Base-by-base conservation (phyloP, 768 basidiomycete species). In the Termitomyces sp. region DNA sequence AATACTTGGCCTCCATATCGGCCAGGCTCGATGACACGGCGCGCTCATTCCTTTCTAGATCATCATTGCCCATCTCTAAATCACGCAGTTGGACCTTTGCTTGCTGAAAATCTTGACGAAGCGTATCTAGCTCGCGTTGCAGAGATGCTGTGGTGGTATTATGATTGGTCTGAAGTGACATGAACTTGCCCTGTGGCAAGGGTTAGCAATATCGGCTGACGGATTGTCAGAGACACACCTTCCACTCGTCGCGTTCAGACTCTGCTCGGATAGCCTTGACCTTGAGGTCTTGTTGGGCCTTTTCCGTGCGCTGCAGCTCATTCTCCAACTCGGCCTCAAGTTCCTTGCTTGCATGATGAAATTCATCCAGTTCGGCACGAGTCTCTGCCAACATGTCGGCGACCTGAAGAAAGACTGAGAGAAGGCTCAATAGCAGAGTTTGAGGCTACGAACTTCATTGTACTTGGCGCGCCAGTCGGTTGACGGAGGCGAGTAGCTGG, bases 51-150 rank as follows among this genome's bases (percentile, higher is more conserved):
- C 94, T 81, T 68, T 98, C 97, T 56, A 99, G 78, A 73, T 98
- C 95, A 66, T 99, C 97, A 66, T 97, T 98, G 47, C 96, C 96
- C 84, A 98, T 89, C 73, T 98, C 96, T 31, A 97, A 77, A 69
- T 98, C 92, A 21, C 91, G 83, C 17, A 94, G 73, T 66, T 89
- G 85, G 21, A 88, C 74, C 71, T 89, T 89, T 59, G 82, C 70
- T 50, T 77, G 76, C 66, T 88, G 87, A 60, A 86, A 79, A 58
- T 87, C 85, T 66, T 89, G 84, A 55, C 92, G 82, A 38, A 91
- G 77, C 55, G 81, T 83, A 64, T 96, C 94, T 45, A 95, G 78
- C 71, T 98, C 91, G 56, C 91, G 87, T 70, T 98, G 96, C 60
- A 99, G 81, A 53, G 93, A 93, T 1, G 89, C 85, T 5, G 89